Evolutionary conservation across 768 basidiomycete genomes (phyloP).

Genomic region (Macrolepiota fuliginosa): DNA sequence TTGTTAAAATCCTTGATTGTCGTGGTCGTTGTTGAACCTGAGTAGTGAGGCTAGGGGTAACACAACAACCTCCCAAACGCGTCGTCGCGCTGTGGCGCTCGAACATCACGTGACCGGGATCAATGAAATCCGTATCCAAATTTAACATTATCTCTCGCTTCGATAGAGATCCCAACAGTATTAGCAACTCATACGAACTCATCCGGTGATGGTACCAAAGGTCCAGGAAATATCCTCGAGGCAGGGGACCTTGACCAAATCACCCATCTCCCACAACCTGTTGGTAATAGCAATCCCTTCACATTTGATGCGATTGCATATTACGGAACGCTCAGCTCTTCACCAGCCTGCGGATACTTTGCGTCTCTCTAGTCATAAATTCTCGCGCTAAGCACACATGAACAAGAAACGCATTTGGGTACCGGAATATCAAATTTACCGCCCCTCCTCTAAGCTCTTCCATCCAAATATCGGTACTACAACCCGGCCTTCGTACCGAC

Average conservation of each 20-base stretch:
- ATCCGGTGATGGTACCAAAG: too few relatives aligned
- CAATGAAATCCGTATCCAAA: not conserved
- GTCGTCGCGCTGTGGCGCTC: not conserved
- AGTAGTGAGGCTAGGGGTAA: not conserved
- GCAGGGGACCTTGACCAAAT: not conserved
- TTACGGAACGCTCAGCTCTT: not conserved
- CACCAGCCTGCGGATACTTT: not conserved
- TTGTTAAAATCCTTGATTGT: not conserved
- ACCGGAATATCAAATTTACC: not conserved
- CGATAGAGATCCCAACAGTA: too few relatives aligned
- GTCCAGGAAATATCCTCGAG: not conserved
- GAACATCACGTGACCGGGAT: not conserved
- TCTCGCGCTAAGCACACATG: not conserved
- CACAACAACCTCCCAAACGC: conserved; percentile 3
- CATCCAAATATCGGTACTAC: too few relatives aligned
- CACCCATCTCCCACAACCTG: not conserved
- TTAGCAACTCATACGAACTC: too few relatives aligned
- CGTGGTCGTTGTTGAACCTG: not conserved
- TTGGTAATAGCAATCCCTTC: too few relatives aligned
- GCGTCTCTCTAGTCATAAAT: not conserved
- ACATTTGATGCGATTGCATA: not conserved
- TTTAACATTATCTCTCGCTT: not conserved
- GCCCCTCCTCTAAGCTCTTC: not conserved
- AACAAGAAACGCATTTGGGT: not conserved
- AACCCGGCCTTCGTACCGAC: too few relatives aligned